These are phyloP conservation scores for Leccinum uliginosum DNA, from an alignment of 768 basidiomycete species.

Conservation along the genomic window DNA sequence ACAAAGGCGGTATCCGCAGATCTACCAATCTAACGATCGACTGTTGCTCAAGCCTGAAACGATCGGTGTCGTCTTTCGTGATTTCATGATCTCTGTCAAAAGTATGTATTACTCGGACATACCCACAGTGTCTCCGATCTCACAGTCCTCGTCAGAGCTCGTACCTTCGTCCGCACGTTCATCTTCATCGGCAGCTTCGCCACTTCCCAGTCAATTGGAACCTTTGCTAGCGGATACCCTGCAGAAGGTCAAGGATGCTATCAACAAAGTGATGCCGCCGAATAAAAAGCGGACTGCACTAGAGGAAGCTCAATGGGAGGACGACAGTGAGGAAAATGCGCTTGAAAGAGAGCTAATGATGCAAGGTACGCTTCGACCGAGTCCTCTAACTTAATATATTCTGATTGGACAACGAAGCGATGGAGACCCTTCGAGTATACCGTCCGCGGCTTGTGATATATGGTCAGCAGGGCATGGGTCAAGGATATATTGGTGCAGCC, in stretches of 20 bases:
- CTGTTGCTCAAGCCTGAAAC: constrained; percentile 80
- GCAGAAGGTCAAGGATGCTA: constrained; percentile 64
- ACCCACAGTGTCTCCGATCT: not conserved
- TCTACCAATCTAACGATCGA: constrained; percentile 88
- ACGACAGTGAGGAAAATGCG: constrained; percentile 73
- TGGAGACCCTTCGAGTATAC: constrained; percentile 88
- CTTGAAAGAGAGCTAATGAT: constrained; percentile 85
- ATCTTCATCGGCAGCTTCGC: constrained; percentile 77
- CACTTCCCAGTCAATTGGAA: constrained; percentile 79
- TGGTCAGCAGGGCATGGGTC: constrained; percentile 86
- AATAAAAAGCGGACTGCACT: constrained; percentile 79
- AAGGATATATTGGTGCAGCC: constrained; percentile 84
- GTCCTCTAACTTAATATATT: not conserved
- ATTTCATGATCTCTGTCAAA: constrained; percentile 97
- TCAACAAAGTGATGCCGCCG: constrained; percentile 73
- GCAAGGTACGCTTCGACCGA: constrained; percentile 54
- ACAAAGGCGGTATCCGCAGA: constrained; percentile 93
- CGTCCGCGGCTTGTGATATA: constrained; percentile 83
- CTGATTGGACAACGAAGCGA: constrained; percentile 46
- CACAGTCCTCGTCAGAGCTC: constrained; percentile 56
- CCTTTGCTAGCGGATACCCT: constrained; percentile 70
- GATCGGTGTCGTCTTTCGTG: constrained; percentile 78
- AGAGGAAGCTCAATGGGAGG: constrained; percentile 95
- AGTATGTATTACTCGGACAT: constrained; percentile 47
- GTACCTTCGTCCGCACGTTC: constrained; percentile 95